Base-by-base conservation (phyloP, 139 green algal genomes). In the Picochlorum sp. region DNA sequence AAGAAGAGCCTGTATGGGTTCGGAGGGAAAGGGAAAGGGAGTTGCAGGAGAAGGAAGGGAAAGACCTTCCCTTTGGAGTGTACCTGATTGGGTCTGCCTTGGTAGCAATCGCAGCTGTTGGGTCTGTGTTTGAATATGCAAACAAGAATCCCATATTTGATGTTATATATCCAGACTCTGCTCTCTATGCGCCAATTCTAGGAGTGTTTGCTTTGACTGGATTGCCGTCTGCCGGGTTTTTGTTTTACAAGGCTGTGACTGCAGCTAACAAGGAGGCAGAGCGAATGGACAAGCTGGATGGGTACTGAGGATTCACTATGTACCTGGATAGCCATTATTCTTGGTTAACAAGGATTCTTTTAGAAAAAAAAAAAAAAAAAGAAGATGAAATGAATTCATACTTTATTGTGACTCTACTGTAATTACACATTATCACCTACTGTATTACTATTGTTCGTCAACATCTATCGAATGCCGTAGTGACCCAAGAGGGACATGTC, bases 51-150 rank as follows among this genome's bases (percentile, higher is more conserved):
- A 61, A 70, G 56, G 37, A 69, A 14, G 63, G 67, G 18, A 32
- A 35, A 24, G 61, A 70, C 49, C 70, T 94, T 12, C 86, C 86
- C 0, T 94, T 89, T 69, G 67, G 64, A 3, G 58, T 89, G 14
- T 89, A 81, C 54, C 72, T 95, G 13, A 47, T 95, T 9, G 61
- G 64, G 29, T 89, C 83, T 33, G 47, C 64, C 13, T 66, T 95
- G 4, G 67, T 85, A 1, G 77, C 87, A 26, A 95, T 94, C 29
- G 87, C 87, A 9, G 81, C 87, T 12, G 80, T 89, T 56, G 79
- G 76, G 14, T 86, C 79, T 30, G 63, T 83, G 12, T 86, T 85
- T 28, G 79, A 86, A 68, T 75, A 73, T 28, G 33, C 59, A 25
- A 76, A 79, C 63, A 61, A 77, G 36, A 74, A 78, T 32, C 10